Conservation (phyloP, 306 rosid species). For the Abrus precatorius region DNA sequence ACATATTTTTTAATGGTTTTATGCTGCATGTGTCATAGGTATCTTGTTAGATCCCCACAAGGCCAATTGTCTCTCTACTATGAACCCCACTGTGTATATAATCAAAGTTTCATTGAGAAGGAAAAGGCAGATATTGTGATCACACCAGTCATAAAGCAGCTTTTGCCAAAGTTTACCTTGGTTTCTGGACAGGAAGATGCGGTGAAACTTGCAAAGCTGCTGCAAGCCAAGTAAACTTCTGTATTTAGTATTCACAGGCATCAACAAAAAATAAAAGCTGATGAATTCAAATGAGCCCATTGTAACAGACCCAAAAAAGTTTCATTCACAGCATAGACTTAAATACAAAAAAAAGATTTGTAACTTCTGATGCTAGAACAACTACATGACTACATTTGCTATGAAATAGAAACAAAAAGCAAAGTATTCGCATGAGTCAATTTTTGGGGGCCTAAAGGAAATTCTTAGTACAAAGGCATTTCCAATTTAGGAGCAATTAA, state of each 20-base stretch:
- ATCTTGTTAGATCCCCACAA: constrained; percentile 68
- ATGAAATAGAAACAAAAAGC: not conserved
- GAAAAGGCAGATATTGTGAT: constrained; percentile 86
- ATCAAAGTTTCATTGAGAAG: constrained; percentile 67
- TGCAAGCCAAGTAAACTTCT: constrained; percentile 72
- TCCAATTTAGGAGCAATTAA: constrained; percentile 9
- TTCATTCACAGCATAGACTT: constrained; percentile 8
- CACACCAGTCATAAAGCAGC: constrained; percentile 92
- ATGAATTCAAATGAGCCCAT: constrained; percentile 15
- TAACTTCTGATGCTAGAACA: constrained; percentile 5
- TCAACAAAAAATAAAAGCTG: not conserved
- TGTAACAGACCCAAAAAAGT: not conserved
- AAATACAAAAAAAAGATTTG: not conserved
- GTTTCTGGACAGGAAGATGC: constrained; percentile 99
- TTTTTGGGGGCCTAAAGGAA: not conserved
- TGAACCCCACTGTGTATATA: constrained; percentile 92
- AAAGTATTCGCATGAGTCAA: not conserved
- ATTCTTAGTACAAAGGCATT: constrained; percentile 1
- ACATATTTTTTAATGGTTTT: constrained; percentile 25
- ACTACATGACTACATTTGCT: not conserved
- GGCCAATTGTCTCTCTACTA: constrained; percentile 84
- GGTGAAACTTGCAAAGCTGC: constrained; percentile 82
- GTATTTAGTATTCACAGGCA: constrained; percentile 18
- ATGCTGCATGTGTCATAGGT: constrained; percentile 60
- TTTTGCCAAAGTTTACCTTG: constrained; percentile 82